Evolutionary conservation across 345 rosid genomes (phyloP).

Genomic region (Sonneratia alba): DNA sequence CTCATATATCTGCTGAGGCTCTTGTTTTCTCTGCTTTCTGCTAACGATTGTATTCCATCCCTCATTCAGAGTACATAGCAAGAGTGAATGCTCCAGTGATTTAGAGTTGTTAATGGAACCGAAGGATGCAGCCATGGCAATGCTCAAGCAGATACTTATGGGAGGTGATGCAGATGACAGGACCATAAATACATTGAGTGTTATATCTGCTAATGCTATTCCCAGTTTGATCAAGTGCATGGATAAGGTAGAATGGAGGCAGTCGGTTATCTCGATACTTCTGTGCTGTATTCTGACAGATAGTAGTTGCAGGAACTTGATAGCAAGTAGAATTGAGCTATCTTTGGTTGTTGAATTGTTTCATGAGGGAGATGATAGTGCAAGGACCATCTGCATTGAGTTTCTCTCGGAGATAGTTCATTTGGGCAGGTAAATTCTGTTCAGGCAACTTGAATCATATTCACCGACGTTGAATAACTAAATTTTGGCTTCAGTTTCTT

Average conservation of each 20-base stretch:
- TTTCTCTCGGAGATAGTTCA: conserved; percentile 45
- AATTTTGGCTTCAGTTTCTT: not conserved
- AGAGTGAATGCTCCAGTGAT: conserved; percentile 26
- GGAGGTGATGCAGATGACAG: conserved; percentile 41
- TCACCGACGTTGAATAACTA: no score
- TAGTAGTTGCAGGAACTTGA: conserved; percentile 36
- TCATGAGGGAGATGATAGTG: conserved; percentile 43
- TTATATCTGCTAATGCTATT: conserved; percentile 42
- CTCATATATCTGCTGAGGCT: conserved; percentile 50
- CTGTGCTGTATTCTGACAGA: conserved; percentile 47
- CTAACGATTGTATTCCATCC: conserved; percentile 41
- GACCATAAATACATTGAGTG: conserved; percentile 25
- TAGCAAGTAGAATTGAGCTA: conserved; percentile 37
- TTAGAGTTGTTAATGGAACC: conserved; percentile 38
- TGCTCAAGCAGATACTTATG: conserved; percentile 52
- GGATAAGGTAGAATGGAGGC: conserved; percentile 37
- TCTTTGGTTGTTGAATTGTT: conserved; percentile 47
- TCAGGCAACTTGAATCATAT: not conserved
- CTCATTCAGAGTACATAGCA: conserved; percentile 34
- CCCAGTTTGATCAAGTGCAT: conserved; percentile 40
- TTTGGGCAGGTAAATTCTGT: conserved; percentile 37
- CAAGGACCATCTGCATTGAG: conserved; percentile 43
- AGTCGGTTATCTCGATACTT: conserved; percentile 36
- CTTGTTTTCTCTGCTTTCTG: conserved; percentile 37
- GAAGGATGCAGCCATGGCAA: conserved; percentile 39